Conservation (phyloP, 306 rosid species). For the Sphenostylis stenocarpa region DNA sequence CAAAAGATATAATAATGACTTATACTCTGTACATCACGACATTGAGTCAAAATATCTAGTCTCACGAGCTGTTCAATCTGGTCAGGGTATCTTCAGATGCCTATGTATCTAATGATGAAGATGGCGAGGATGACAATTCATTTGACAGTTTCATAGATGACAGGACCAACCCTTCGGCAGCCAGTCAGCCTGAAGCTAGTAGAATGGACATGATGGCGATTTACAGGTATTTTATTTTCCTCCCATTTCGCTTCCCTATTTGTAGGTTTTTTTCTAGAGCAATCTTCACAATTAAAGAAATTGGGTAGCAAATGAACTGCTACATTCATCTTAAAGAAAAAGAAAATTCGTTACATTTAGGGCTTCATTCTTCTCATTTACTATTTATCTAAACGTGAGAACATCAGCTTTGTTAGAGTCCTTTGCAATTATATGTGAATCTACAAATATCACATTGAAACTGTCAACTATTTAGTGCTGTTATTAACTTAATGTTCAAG, state of each 20-base stretch:
- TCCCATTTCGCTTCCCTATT: constrained; percentile 1
- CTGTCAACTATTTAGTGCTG: neutral
- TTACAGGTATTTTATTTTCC: constrained; percentile 61
- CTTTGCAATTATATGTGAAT: neutral
- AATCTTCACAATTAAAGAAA: neutral
- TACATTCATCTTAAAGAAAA: neutral
- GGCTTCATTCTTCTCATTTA: neutral
- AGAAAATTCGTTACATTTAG: neutral
- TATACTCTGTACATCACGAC: constrained; percentile 14
- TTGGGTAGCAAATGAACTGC: constrained; percentile 13
- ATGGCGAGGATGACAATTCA: constrained; percentile 59
- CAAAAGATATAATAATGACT: neutral
- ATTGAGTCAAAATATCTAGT: constrained; percentile 18
- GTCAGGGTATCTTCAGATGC: constrained; percentile 74
- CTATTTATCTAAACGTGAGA: constrained; percentile 13
- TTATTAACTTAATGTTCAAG: neutral
- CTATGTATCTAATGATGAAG: constrained; percentile 69
- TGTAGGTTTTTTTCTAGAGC: neutral
- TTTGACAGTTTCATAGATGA: constrained; percentile 93
- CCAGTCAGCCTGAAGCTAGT: constrained; percentile 60
- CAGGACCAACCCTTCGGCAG: constrained; percentile 56
- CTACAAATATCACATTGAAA: neutral
- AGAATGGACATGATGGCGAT: constrained; percentile 85
- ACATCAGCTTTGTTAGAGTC: neutral
- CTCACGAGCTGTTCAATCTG: constrained; percentile 35